Evolutionary conservation across 441 rosid species (phyloP).

Genomic region (Erodium trifolium): DNA sequence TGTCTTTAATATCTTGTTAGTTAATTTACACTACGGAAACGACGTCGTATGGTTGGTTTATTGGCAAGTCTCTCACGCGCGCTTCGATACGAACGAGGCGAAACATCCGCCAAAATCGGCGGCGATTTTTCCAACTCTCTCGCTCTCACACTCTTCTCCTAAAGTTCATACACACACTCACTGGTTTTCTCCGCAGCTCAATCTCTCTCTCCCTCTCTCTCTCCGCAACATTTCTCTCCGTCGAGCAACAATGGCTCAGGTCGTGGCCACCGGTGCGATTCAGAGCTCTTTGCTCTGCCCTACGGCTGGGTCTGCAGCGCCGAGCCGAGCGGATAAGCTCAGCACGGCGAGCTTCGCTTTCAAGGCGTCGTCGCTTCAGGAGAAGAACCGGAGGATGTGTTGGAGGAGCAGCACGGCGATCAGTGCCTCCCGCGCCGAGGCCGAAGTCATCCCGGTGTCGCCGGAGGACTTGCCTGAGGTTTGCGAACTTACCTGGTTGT

Average conservation of each 20-base stretch:
- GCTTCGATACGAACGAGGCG: constrained; percentile 7
- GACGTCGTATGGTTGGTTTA: not conserved
- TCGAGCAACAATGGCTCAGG: constrained; percentile 54
- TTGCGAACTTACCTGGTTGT: not conserved
- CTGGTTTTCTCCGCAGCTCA: not conserved
- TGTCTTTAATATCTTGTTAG: not conserved
- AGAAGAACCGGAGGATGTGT: constrained; percentile 12
- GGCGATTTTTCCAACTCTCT: constrained; percentile 43
- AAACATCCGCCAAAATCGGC: constrained; percentile 40
- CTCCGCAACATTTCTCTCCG: constrained; percentile 3
- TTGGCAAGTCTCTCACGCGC: not conserved
- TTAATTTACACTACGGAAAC: not conserved
- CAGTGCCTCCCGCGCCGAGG: constrained; percentile 41
- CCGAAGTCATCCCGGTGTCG: constrained; percentile 34
- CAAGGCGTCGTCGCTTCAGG: constrained; percentile 28
- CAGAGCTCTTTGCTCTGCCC: constrained; percentile 36
- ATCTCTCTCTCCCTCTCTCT: constrained; percentile 3
- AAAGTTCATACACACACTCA: not conserved
- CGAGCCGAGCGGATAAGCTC: constrained; percentile 21
- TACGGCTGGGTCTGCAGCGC: constrained; percentile 45
- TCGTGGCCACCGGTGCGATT: constrained; percentile 59
- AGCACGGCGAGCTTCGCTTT: constrained; percentile 38
- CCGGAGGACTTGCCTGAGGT: not conserved
- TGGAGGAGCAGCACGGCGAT: constrained; percentile 23
- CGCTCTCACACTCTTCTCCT: constrained; percentile 6